Base-by-base conservation (phyloP, 352 stramenopile species). In the Pythium apleroticum region DNA sequence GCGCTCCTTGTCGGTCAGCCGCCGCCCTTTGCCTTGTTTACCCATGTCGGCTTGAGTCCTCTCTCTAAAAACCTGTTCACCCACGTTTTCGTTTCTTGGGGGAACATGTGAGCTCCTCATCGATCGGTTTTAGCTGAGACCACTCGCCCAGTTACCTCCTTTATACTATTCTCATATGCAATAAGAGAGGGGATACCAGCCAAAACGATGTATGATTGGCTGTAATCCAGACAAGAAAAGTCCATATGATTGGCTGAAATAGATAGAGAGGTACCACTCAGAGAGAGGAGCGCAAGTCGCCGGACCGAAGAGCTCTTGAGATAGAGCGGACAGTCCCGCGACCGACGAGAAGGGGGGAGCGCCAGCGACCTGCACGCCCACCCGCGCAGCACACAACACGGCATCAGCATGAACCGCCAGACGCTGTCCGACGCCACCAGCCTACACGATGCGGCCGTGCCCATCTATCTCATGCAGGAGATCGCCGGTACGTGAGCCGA, bases 391-490 rank as follows among this genome's bases (percentile, higher is more conserved):
- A 54, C 30, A 50, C 24, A 50, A 22, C 43, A 31, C 17, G 8
- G 54, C 20, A 12, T 12, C 53, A 72, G 50, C 12, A 95, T 95
- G 86, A 93, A 93, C 69, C 78, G 87, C 46, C 83, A 93, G 73
- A 66, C 80, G 52, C 68, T 95, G 57, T 80, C 83, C 11, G 87
- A 95, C 70, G 84, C 81, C 65, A 94, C 87, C 63, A 95, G 80
- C 68, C 73, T 95, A 14, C 87, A 95, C 59, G 87, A 95, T 60
- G 87, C 80, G 2, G 74, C 84, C 33, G 87, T 94, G 66, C 80
- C 87, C 39, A 76, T 88, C 41, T 95, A 95, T 49, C 74, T 95
- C 52, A 90, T 95, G 83, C 81, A 92, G 65, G 78, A 95, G 67
- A 93, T 93, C 45, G 78, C 81, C 11, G 77, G 87, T 94, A 73